Evolutionary conservation across 2,329 filamentous ascomycete genomes (phyloP).

Genomic region (Ceratocystis alfenasii): DNA sequence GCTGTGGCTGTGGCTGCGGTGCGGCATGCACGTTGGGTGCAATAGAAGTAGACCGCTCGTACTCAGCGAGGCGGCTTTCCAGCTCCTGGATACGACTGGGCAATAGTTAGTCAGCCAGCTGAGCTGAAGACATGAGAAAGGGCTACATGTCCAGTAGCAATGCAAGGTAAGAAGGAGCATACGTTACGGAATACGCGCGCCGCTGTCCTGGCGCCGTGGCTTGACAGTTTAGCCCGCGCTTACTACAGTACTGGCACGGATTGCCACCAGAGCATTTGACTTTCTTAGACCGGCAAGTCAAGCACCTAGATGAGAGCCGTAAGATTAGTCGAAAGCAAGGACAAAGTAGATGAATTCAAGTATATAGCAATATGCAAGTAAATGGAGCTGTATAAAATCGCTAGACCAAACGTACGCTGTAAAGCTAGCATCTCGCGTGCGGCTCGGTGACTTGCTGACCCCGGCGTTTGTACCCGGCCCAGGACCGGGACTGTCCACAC

Average conservation of each 20-base stretch:
- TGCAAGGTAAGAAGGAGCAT: background rate
- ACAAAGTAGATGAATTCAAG: background rate
- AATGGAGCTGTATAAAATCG: constrained; percentile 26
- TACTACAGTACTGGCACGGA: constrained; percentile 22
- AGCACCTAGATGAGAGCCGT: constrained; percentile 17
- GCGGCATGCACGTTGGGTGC: background rate
- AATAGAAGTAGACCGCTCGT: constrained; percentile 19
- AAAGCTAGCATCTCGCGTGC: constrained; percentile 40
- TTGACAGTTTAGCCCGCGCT: constrained; percentile 19
- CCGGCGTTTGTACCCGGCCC: constrained; percentile 25
- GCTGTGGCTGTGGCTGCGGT: background rate
- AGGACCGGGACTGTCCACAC: background rate
- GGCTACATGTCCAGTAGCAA: too few species aligned
- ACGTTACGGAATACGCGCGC: constrained; percentile 22
- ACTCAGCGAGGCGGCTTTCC: constrained; percentile 23
- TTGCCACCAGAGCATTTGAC: constrained; percentile 22
- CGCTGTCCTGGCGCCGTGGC: constrained; percentile 19
- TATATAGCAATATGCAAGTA: background rate
- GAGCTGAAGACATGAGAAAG: background rate
- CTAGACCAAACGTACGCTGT: constrained; percentile 35
- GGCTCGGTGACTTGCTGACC: constrained; percentile 33
- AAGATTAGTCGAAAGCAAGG: background rate
- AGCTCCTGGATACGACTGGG: constrained; percentile 23
- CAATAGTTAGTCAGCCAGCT: background rate
- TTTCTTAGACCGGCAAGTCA: constrained; percentile 22